Evolutionary conservation across 306 rosid genomes (phyloP), one percentile per base, ranked within the genome.

Genomic region (Vicia villosa): DNA sequence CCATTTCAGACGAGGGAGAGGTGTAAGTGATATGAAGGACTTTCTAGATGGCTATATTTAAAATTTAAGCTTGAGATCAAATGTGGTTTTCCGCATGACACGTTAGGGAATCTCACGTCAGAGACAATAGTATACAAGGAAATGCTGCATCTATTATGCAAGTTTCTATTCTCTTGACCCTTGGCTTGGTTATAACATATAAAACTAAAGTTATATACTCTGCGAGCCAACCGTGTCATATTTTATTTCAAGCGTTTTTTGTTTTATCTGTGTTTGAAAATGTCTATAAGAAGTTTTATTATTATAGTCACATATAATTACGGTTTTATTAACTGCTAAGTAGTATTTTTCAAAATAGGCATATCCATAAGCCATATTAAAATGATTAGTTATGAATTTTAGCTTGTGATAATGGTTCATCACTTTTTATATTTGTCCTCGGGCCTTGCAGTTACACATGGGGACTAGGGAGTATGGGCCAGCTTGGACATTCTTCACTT

Each of bases 381-480:
- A 22, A n/a, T 64, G 40, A 14, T 5, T n/a, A 55, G 14, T 49
- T 59, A 15, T 50, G 28, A 45, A 51, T 19, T 49, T 60, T 21
- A 17, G 37, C 58, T 17, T 60, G 20, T 66, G 52, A 51, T 54
- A 67, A 15, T 19, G n/a, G 34, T 61, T 74, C 64, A 42, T 63
- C 61, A 66, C 41, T 38, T 38, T 17, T 73, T 32, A 73, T 75
- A 60, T 38, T 60, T 73, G 62, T 42, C 55, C 73, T 75, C 76
- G 63, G 57, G 61, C 63, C 26, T 79, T 76, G 77, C 80, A 93
- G 98, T 66, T 93, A 85, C 81, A 90, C 98, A 8, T 93, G 98
- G 96, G 98, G 98, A 45, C 81, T 90, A 22, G 98, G 98, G 76
- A 88, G 64, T 74, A 85, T 90, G 96, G 98, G 98, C 57, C 98